Evolutionary conservation across 805 yeast genomes (phyloP).

Genomic region (Lipomyces sp.): DNA sequence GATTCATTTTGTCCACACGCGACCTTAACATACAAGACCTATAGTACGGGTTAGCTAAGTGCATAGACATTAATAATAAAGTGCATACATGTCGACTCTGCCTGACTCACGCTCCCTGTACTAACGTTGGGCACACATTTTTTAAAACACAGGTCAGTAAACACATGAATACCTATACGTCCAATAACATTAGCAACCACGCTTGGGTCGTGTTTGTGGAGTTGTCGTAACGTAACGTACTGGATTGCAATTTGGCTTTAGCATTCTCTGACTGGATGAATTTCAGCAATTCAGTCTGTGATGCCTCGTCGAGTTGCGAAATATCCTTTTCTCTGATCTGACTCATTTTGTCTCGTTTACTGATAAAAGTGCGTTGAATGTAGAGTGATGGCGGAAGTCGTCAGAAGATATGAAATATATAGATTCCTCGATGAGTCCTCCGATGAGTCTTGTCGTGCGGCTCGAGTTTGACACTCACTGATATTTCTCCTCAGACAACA

Average conservation of each 20-base stretch:
- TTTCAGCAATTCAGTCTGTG: conserved; percentile 72
- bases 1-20: not conserved
- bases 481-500: too few species aligned
- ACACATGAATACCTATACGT: conserved; percentile 67
- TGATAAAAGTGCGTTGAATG: too few species aligned
- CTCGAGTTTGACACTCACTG: too few species aligned
- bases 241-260: conserved; percentile 82
- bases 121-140: conserved; percentile 65
- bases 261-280: conserved; percentile 84
- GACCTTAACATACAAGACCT: conserved; percentile 17
- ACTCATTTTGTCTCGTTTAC: not conserved
- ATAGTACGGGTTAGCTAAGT: not conserved
- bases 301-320: conserved; percentile 62
- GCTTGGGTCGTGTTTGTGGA: not conserved
- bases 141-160: conserved; percentile 89
- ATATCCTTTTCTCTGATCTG: conserved; percentile 43
- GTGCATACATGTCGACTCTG: conserved; percentile 66
- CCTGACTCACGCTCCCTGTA: conserved; percentile 52
- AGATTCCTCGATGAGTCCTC: too few species aligned
- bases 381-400: too few species aligned
- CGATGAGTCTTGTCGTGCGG: too few species aligned
- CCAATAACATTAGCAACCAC: conserved; percentile 14
- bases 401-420: too few species aligned
- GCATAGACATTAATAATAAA: not conserved
- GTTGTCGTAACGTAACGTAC: conserved; percentile 33